phyloP scores from a whole-genome alignment of 2,329 filamentous ascomycete genomes.

The Aspergillaceae sp. region DNA sequence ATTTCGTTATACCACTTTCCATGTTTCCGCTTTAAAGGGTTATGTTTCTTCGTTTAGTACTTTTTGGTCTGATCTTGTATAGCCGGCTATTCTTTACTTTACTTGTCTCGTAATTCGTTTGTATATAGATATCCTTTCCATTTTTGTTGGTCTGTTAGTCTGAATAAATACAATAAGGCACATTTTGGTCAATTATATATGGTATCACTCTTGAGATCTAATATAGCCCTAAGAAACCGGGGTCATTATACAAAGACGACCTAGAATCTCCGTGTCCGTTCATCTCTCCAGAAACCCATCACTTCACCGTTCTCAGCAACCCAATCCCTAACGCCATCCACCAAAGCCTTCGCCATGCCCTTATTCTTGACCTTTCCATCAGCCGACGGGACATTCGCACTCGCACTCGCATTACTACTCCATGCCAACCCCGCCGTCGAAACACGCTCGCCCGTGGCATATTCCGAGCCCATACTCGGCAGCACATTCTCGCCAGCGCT shows the following conservation, averaged over 20 bases:
- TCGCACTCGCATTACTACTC: too few species aligned
- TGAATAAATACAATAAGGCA: not conserved
- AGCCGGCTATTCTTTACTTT: not conserved
- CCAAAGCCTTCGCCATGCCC: conserved; percentile 56
- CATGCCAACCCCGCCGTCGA: conserved; percentile 17
- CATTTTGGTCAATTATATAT: not conserved
- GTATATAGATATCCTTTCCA: conserved; percentile 2
- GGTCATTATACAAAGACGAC: not conserved
- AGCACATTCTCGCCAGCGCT: conserved; percentile 92
- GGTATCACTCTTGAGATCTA: too few species aligned
- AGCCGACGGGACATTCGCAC: conserved; percentile 9
- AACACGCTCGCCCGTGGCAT: conserved; percentile 47
- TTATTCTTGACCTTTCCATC: conserved; percentile 43
- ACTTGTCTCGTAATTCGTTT: conserved; percentile 10
- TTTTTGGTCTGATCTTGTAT: too few species aligned
- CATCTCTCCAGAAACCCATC: conserved; percentile 55
- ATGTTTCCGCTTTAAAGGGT: too few species aligned
- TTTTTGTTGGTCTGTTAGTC: conserved; percentile 2
- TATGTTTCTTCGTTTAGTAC: too few species aligned
- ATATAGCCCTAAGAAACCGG: too few species aligned
- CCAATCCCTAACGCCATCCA: conserved; percentile 53
- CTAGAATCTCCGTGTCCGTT: conserved; percentile 43
- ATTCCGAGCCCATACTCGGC: conserved; percentile 79
- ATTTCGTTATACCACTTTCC: too few species aligned
- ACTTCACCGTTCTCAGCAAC: conserved; percentile 53